Base-by-base conservation (phyloP, 305 asterid genomes). In the Solanum aculeatissimum region DNA sequence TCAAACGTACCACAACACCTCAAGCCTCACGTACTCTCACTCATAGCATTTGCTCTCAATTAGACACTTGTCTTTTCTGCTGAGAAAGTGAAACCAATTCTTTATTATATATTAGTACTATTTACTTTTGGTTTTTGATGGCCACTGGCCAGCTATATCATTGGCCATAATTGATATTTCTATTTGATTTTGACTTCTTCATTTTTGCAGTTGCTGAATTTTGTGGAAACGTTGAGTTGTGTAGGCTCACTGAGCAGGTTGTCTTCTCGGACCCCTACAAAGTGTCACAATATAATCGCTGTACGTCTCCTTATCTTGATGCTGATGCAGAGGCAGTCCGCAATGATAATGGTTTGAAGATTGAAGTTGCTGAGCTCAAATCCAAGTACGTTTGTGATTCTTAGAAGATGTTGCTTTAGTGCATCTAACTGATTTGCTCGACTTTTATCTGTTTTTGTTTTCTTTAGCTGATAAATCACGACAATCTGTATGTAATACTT, bases 181-280 rank as follows among this genome's bases (percentile, higher is more conserved):
- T 68, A 79, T 84, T 84, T 80, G 74, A 62, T 72, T 83, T 32
- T 65, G 68, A 57, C 80, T 83, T 53, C 2, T 69, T 87, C 80
- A 83, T 87, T 87, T 66, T 15, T 87, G 88, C 98, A 97, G 99
- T 97, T 87, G 96, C 98, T 84, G 93, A 95, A 87, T 97, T 75
- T 87, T 97, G 98, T 90, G 98, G 93, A 82, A 97, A 97, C 42
- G 95, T 97, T 90, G 98, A 95, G 93, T 82, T 97, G 87, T 95
- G 98, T 91, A 91, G 98, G 88, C 98, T 92, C 85, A 97, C 99
- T 4, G 99, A 93, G 85, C 96, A 94, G 85, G 97, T 92, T 86
- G 92, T 94, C 84, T 97, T 97, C 90, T 97, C 98, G 5, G 99
- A 97, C 83, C 99, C 99, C 4, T 97, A 95, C 91, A 93, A 91